Base-by-base conservation (phyloP, 2,329 filamentous ascomycete genomes). In the Fusarium coffeatum region DNA sequence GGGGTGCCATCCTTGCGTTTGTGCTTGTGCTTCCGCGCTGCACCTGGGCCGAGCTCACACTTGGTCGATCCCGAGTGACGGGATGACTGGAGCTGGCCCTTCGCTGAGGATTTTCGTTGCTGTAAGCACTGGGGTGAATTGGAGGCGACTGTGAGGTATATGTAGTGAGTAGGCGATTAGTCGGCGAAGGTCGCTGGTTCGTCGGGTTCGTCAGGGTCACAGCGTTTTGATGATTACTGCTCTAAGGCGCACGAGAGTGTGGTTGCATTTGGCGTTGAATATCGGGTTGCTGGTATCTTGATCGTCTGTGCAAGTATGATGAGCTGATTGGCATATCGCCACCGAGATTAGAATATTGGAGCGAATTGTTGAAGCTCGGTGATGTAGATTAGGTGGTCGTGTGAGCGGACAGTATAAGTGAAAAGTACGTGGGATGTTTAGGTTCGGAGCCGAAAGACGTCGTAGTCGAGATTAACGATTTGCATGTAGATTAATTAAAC, bases 1-100 rank as follows among this genome's bases (percentile, higher is more conserved):
- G 76, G 43, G 77, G 77, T 45, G 82, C 81, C 81, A 81, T 84
- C 66, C 51, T 75, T 53, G 60, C 12, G 27, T 37, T 47, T 63
- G 48, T 47, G 23, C 60, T 47, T 63, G 48, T 47, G 34, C 60
- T 61, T 64, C 81, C 80, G 77, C 77, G 80, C 49, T 65, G 62
- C 18, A 37, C 59, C 30, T 58, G 69, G 57, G 69, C 67, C 61
- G 69, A 72, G 66, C 66, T 61, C 68, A 64, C 69, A 53, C 59
- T 64, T 59, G 61, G 71, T 61, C 68, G 56, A 58, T 59, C 66
- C 53, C 64, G 66, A 49, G 49, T 48, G 41, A 50, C 32, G 63
- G 58, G 62, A 61, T 64, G 68, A 59, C 68, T 62, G 61, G 59
- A 71, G 68, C 68, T 62, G 68, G 64, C 68, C 62, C 54, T 64